Evolutionary conservation across 257 asterid species (phyloP).

Genomic region (Solanum piurae): DNA sequence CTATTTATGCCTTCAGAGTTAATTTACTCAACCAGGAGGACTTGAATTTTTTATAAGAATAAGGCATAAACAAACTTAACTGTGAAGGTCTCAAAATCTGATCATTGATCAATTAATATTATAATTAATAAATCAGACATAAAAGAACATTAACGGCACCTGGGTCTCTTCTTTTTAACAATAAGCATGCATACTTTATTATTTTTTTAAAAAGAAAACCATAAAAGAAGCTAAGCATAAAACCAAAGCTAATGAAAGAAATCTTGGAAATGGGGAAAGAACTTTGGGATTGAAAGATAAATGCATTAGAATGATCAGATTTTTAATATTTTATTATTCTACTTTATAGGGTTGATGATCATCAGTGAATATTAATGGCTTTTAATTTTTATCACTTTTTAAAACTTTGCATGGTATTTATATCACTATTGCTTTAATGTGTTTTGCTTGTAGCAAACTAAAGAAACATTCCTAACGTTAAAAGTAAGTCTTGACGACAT

Average conservation of each 20-base stretch:
- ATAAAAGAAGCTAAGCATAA: conserved; percentile 17
- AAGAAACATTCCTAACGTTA: conserved; percentile 45
- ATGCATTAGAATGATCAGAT: background rate
- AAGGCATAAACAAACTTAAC: background rate
- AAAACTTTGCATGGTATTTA: background rate
- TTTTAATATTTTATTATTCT: background rate
- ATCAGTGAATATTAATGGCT: conserved; percentile 18
- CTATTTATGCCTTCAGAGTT: background rate
- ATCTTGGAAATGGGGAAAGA: conserved; percentile 24
- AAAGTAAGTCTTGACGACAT: conserved; percentile 24
- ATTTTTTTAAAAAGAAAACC: background rate
- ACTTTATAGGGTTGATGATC: conserved; percentile 7
- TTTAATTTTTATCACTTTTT: conserved; percentile 30
- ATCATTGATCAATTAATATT: background rate
- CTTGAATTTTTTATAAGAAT: background rate
- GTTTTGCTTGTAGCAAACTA: background rate
- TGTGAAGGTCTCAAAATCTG: background rate
- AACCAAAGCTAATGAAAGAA: conserved; percentile 24
- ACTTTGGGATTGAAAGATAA: conserved; percentile 15
- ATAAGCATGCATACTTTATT: background rate
- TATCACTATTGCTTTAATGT: background rate
- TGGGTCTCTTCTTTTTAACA: conserved; percentile 47
- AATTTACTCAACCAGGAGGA: background rate
- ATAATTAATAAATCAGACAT: background rate
- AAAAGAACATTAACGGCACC: background rate